phyloP scores from a whole-genome alignment of 225 moss, liverwort and hornwort genomes.

The Marchantia polymorpha region DNA sequence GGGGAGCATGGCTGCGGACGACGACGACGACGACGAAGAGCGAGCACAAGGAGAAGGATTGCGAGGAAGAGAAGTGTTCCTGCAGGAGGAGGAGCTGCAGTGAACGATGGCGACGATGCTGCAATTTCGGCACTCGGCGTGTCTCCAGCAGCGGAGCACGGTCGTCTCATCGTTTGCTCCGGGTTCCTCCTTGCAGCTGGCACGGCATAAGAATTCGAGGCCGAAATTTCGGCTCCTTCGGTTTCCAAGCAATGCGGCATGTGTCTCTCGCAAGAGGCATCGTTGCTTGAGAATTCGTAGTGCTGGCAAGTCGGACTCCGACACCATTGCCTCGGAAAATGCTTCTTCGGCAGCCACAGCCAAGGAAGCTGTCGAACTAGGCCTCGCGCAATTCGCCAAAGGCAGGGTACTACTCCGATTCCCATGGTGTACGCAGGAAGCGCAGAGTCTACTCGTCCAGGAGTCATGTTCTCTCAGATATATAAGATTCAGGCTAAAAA shows the following conservation, averaged over 20 bases:
- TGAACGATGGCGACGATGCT: neutral
- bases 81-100: neutral
- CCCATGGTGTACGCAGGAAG: neutral
- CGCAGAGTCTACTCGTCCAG: too few relatives aligned
- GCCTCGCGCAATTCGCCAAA: slow-evolving; percentile 80
- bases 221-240: neutral
- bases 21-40: too few relatives aligned
- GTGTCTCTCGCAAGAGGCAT: neutral
- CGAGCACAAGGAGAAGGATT: neutral
- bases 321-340: slow-evolving; percentile 23
- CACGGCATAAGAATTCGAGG: too few relatives aligned
- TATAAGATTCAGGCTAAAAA: too few relatives aligned
- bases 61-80: neutral
- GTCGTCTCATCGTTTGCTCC: neutral
- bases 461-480: too few relatives aligned
- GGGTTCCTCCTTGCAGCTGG: neutral
- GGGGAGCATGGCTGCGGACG: too few relatives aligned
- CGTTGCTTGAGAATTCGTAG: neutral
- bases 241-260: neutral
- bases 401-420: slow-evolving; percentile 59
- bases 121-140: neutral
- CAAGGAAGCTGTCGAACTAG: slow-evolving; percentile 69
- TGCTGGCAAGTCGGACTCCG: slow-evolving; percentile 35
- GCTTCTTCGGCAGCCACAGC: slow-evolving; percentile 47
- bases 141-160: neutral